These are phyloP conservation scores for Blastosporella zonata DNA, from an alignment of 1,284 basidiomycete genomes.

Conservation along the genomic window DNA sequence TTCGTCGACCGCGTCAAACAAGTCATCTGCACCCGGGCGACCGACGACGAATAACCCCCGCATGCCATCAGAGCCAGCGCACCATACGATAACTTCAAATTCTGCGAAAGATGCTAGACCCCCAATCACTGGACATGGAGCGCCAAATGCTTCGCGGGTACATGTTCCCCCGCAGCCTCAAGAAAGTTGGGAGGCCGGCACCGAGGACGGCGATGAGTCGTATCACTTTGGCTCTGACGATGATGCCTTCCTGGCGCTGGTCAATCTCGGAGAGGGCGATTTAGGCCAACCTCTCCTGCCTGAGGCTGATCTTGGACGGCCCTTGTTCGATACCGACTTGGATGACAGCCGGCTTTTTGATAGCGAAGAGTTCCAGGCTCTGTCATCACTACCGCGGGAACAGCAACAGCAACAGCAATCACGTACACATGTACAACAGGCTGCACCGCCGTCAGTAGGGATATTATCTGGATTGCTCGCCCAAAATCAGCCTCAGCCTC, in stretches of 20 bases:
- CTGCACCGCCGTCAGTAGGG: conserved; percentile 1
- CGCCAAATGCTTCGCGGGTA: background rate
- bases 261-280: conserved; percentile 56
- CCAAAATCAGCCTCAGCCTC: conserved; percentile 20
- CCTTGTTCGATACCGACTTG: conserved; percentile 45
- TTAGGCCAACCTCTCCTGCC: conserved; percentile 42
- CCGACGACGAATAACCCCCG: background rate
- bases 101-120: background rate
- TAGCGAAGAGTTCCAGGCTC: conserved; percentile 5
- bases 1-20: background rate
- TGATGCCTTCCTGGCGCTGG: conserved; percentile 55
- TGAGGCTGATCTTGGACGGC: conserved; percentile 31
- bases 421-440: background rate
- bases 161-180: background rate
- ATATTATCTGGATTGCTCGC: conserved; percentile 20
- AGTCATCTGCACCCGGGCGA: background rate
- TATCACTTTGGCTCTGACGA: conserved; percentile 62
- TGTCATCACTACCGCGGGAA: conserved; percentile 4
- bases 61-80: background rate
- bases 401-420: background rate
- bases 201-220: conserved; percentile 36
- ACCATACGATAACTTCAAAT: background rate
- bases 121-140: background rate
- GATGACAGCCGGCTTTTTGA: conserved; percentile 12
- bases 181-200: conserved; percentile 12